A percentile compares a stretch with the other conserved stretches of the same genome.
These are phyloP conservation scores for Alternaria sp. DNA, from an alignment of 2,329 filamentous ascomycete species.

Conservation along the genomic window DNA sequence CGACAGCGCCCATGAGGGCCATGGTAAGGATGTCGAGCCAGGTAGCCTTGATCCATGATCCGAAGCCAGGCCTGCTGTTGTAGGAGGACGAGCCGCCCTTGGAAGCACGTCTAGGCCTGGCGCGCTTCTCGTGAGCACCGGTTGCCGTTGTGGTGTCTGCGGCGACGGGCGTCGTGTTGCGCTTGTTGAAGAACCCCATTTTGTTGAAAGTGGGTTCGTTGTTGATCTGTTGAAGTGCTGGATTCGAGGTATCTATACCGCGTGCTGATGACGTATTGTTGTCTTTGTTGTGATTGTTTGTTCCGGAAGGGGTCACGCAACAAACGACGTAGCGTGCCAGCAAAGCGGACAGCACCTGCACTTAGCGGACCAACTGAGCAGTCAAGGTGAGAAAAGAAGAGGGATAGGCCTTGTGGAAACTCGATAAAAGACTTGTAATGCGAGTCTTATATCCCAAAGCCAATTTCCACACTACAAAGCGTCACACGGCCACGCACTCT, in stretches of 20 bases:
- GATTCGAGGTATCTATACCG: background rate
- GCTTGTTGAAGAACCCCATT: constrained; percentile 51
- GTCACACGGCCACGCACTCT: background rate
- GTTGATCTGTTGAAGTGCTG: background rate
- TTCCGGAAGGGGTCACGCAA: background rate
- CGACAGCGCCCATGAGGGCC: constrained; percentile 68
- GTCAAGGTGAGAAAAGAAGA: background rate
- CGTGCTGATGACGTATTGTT: constrained; percentile 11
- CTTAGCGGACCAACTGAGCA: background rate
- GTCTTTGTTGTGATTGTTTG: background rate
- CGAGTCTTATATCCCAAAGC: constrained; percentile 5
- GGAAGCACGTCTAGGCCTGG: constrained; percentile 14
- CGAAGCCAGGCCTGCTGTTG: constrained; percentile 62
- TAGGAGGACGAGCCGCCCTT: constrained; percentile 24
- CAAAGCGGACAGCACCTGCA: background rate
- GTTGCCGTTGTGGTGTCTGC: constrained; percentile 46
- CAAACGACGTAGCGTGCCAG: constrained; percentile 7
- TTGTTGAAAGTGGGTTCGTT: constrained; percentile 1
- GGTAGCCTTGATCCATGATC: constrained; percentile 72
- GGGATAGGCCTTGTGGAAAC: background rate
- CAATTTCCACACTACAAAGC: background rate
- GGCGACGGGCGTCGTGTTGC: constrained; percentile 38
- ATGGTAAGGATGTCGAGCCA: constrained; percentile 74
- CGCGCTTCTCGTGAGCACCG: constrained; percentile 38
- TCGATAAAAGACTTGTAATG: background rate